These are phyloP conservation scores for Metschnikowia sp. DNA, from an alignment of 805 yeast genomes.

Conservation along the genomic window DNA sequence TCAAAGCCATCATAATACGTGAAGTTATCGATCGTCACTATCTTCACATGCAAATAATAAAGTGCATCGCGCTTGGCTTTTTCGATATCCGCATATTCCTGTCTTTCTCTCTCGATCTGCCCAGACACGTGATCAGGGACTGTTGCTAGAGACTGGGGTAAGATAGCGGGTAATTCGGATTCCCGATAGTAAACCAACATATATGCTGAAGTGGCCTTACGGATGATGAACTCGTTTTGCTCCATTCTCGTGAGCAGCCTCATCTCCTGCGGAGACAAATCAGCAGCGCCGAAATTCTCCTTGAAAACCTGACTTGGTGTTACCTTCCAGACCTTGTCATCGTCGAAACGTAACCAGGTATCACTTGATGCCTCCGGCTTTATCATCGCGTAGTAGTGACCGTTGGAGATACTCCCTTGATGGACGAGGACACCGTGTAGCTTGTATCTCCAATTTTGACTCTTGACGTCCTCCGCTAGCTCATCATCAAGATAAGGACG, in stretches of 20 bases:
- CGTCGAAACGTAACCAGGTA: conserved; percentile 89
- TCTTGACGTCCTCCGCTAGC: conserved; percentile 33
- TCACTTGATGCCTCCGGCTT: conserved; percentile 59
- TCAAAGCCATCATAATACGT: conserved; percentile 70
- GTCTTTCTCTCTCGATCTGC: conserved; percentile 61
- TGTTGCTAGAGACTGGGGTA: conserved; percentile 46
- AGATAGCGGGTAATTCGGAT: conserved; percentile 50
- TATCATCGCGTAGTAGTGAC: conserved; percentile 94
- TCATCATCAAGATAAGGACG: conserved; percentile 71
- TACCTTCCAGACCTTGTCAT: conserved; percentile 88
- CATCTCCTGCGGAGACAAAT: conserved; percentile 46
- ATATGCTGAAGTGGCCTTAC: conserved; percentile 91
- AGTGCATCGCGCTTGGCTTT: conserved; percentile 64
- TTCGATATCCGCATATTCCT: conserved; percentile 51
- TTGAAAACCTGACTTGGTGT: conserved; percentile 83
- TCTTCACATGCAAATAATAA: conserved; percentile 45
- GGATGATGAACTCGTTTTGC: conserved; percentile 57
- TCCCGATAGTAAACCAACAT: conserved; percentile 92
- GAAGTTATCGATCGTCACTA: conserved; percentile 55
- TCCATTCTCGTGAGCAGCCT: conserved; percentile 54
- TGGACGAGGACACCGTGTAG: conserved; percentile 95
- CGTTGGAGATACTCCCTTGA: conserved; percentile 92
- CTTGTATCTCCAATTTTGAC: conserved; percentile 71
- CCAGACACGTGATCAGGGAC: conserved; percentile 66
- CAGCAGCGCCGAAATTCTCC: conserved; percentile 85